Conservation (phyloP, 2,329 filamentous ascomycete genomes). For the Penicillium griseofulvum region DNA sequence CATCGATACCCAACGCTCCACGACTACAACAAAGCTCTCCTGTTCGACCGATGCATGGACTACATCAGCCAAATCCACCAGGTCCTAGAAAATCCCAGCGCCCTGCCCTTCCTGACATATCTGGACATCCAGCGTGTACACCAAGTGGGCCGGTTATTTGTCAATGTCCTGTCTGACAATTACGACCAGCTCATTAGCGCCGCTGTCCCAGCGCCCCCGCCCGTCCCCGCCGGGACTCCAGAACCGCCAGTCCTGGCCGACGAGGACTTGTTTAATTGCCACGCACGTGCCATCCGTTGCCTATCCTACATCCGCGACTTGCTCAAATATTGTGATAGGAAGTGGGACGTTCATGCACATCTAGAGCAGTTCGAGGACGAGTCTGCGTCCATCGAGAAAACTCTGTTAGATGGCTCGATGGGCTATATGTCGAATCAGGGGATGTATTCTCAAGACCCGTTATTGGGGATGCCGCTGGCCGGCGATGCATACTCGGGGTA, state of each 20-base stretch:
- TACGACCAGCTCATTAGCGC: constrained; percentile 45
- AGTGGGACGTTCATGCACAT: constrained; percentile 34
- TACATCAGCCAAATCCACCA: constrained; percentile 74
- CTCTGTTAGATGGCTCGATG: constrained; percentile 24
- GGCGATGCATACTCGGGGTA: constrained; percentile 21
- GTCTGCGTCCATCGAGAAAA: constrained; percentile 27
- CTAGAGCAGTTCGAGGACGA: constrained; percentile 34
- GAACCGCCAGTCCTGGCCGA: constrained; percentile 31
- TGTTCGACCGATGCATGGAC: constrained; percentile 83
- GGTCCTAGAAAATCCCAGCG: constrained; percentile 59
- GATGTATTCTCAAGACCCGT: constrained; percentile 13
- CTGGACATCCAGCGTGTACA: constrained; percentile 83
- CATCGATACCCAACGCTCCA: constrained; percentile 67
- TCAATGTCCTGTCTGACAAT: constrained; percentile 56
- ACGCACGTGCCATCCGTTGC: constrained; percentile 33
- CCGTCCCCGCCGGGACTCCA: constrained; percentile 32
- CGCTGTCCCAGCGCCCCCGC: constrained; percentile 28
- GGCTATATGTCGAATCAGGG: constrained; percentile 18
- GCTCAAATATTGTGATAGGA: constrained; percentile 32
- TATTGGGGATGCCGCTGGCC: constrained; percentile 20
- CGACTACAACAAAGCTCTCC: constrained; percentile 72
- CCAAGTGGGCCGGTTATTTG: constrained; percentile 61
- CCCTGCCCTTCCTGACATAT: constrained; percentile 73
- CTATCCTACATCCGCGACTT: constrained; percentile 33
- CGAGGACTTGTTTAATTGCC: constrained; percentile 35